Base-by-base conservation (phyloP, 495 filamentous ascomycete species). In the Bryoglossum gracile region DNA sequence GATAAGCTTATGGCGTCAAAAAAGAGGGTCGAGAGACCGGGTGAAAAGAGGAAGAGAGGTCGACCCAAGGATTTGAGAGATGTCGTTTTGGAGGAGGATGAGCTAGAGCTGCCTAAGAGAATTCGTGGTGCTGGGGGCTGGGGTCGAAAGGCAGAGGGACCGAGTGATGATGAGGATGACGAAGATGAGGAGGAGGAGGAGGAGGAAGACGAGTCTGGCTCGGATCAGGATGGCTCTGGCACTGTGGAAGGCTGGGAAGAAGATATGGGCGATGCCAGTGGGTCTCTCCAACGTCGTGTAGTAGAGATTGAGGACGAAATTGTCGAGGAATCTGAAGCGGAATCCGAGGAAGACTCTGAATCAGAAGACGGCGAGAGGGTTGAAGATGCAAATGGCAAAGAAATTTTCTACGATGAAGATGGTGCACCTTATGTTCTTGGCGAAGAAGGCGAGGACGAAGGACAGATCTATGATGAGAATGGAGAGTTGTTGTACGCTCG, bases 161-260 rank as follows among this genome's bases (percentile, higher is more conserved):
- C 8, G 38, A 14, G 1, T 8, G 47, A 28, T 9, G 22, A 14
- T 43, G 13, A 43, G 28, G 11, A 16, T 25, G 30, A 3, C 8
- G 40, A 36, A 37, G 14, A 36, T 18, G 43, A 32, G 28, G 16
- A 24, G 6, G 3, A 17, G 23, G 33, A 45, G 26, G 21, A n/a
- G 22, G 38, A 50, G 21, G 50, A 40, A 30, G 26, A 30, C 6
- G 26, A 5, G 26, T 6, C 26, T 6, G 26, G 26, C 26, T 6
- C 5, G 6, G 26, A 30, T 30, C 5, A 30, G 6, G 23, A 36
- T 18, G 33, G 14, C 8, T 3, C 28, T 6, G 51, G 44, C 37
- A 45, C 30, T 21, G 37, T 34, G 25, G 28, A 48, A 6, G 51
- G 35, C 34, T 17, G 37, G 2, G 46, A 40, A n/a, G 38, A 54